Evolutionary conservation across 495 filamentous ascomycete species (phyloP).

Genomic region (Glarea lozoyensis): DNA sequence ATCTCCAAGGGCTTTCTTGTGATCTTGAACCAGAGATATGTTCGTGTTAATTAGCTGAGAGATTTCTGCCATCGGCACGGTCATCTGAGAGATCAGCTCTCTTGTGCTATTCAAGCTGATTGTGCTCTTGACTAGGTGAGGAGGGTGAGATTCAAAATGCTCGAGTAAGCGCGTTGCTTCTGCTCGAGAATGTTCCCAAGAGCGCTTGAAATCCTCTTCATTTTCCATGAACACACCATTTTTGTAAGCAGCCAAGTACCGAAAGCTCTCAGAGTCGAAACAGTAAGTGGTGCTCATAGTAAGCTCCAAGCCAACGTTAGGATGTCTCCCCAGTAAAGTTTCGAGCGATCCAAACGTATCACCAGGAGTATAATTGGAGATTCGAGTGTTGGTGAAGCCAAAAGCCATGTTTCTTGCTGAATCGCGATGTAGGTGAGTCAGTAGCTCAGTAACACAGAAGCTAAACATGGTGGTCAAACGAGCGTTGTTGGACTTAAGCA

Average conservation of each 20-base stretch:
- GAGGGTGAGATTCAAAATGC: constrained; percentile 18
- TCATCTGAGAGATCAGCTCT: constrained; percentile 25
- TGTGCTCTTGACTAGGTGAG: constrained; percentile 29
- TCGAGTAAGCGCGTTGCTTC: constrained; percentile 25
- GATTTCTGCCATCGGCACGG: constrained; percentile 29
- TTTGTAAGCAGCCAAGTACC: constrained; percentile 32
- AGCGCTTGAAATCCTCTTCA: constrained; percentile 25
- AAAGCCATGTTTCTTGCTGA: constrained; percentile 33
- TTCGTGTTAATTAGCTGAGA: constrained; percentile 25
- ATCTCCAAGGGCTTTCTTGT: constrained; percentile 15
- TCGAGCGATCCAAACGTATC: constrained; percentile 30
- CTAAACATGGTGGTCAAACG: constrained; percentile 28
- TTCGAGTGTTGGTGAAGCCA: constrained; percentile 36
- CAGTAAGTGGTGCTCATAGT: constrained; percentile 26
- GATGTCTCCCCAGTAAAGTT: constrained; percentile 20
- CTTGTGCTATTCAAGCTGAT: constrained; percentile 31
- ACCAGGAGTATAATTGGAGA: constrained; percentile 32
- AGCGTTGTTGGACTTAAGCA: constrained; percentile 34
- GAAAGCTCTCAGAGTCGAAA: constrained; percentile 39
- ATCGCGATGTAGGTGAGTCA: constrained; percentile 30
- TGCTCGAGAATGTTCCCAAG: constrained; percentile 29
- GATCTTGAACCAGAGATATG: constrained; percentile 24
- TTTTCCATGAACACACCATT: constrained; percentile 22
- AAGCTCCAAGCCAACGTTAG: constrained; percentile 20
- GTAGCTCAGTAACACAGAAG: constrained; percentile 34